phyloP scores from a whole-genome alignment of 164 flowering plant genomes.

The Liquidambar formosana region DNA sequence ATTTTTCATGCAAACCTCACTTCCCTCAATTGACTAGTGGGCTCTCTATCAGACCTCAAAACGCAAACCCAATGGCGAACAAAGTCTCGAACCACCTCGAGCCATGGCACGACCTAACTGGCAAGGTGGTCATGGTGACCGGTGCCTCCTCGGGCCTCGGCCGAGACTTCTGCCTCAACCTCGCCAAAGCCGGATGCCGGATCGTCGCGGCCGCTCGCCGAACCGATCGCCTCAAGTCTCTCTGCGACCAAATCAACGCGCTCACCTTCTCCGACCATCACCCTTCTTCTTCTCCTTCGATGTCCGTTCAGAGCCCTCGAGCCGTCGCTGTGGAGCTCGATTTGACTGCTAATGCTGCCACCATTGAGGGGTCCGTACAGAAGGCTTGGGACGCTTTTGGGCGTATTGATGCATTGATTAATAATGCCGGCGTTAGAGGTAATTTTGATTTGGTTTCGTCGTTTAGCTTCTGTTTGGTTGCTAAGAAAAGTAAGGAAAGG shows the following conservation, averaged over 20 bases:
- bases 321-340: slow-evolving; percentile 69
- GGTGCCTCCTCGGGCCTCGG: slow-evolving; percentile 86
- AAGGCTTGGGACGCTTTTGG: slow-evolving; percentile 85
- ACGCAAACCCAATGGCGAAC: slow-evolving; percentile 21
- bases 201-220: slow-evolving; percentile 80
- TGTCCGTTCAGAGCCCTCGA: neutral
- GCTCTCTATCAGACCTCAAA: too few species aligned
- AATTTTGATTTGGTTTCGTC: neutral
- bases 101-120: slow-evolving; percentile 46
- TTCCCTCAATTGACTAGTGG: too few species aligned
- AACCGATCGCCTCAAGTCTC: slow-evolving; percentile 50
- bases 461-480: too few species aligned
- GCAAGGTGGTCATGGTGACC: slow-evolving; percentile 67
- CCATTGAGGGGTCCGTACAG: slow-evolving; percentile 46
- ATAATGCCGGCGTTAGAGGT: slow-evolving; percentile 85
- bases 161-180: slow-evolving; percentile 55
- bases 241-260: slow-evolving; percentile 63
- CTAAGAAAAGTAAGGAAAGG: too few species aligned
- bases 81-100: slow-evolving; percentile 27
- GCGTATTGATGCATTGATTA: slow-evolving; percentile 63
- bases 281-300: too few species aligned
- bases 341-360: slow-evolving; percentile 45
- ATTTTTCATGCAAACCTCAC: too few species aligned
- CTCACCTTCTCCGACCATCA: neutral
- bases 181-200: slow-evolving; percentile 66